These are phyloP conservation scores for Pilaira anomala DNA, from an alignment of 192 early-diverging fungal genomes.

Conservation along the genomic window DNA sequence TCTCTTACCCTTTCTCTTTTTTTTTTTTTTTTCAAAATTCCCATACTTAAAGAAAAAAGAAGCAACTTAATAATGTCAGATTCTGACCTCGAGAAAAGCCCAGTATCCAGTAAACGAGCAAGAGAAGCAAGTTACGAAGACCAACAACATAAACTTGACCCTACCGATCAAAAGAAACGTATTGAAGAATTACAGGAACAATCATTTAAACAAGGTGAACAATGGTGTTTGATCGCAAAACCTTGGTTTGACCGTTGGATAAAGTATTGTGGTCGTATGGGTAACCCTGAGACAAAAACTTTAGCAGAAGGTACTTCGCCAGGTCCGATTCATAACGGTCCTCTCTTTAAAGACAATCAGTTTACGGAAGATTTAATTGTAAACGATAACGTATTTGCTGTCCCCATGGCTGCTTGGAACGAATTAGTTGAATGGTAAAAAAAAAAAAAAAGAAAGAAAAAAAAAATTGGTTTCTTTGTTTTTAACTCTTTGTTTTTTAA, in stretches of 20 bases:
- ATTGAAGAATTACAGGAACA: slow-evolving; percentile 29
- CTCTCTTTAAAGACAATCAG: slow-evolving; percentile 33
- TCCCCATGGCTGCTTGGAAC: slow-evolving; percentile 51
- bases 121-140: slow-evolving; percentile 11
- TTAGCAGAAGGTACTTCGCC: slow-evolving; percentile 27
- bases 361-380: slow-evolving; percentile 37
- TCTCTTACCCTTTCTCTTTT: neutral
- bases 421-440: slow-evolving; percentile 44
- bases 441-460: neutral
- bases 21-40: neutral
- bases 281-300: neutral
- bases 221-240: slow-evolving; percentile 49
- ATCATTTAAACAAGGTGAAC: slow-evolving; percentile 25
- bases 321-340: slow-evolving; percentile 47
- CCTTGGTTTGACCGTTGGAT: slow-evolving; percentile 49
- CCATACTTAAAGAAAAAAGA: neutral
- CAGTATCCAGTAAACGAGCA: slow-evolving; percentile 7
- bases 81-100: slow-evolving; percentile 42
- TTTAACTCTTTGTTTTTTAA: slow-evolving; percentile 24
- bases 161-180: slow-evolving; percentile 4
- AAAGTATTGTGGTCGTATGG: slow-evolving; percentile 39
- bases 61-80: slow-evolving; percentile 33
- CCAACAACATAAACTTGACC: slow-evolving; percentile 4
- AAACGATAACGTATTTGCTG: slow-evolving; percentile 29
- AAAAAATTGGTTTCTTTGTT: too few relatives aligned